Evolutionary conservation across 2,329 filamentous ascomycete species (phyloP).

Genomic region (Bipolaris zeicola): DNA sequence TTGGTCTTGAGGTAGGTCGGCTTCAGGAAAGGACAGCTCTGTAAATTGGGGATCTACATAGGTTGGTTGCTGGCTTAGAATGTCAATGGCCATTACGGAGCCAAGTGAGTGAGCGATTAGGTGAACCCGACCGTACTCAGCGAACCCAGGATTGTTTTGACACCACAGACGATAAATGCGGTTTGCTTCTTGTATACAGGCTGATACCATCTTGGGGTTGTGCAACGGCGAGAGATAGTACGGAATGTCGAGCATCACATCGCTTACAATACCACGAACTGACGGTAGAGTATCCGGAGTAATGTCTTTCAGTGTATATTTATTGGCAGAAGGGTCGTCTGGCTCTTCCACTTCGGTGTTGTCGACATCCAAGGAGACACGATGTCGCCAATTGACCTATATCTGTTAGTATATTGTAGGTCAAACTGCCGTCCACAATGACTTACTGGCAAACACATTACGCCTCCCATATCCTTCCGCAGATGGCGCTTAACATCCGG

Average conservation of each 20-base stretch:
- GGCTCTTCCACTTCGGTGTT: constrained; percentile 57
- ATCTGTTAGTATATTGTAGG: constrained; percentile 15
- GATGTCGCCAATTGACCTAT: constrained; percentile 85
- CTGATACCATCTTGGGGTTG: constrained; percentile 91
- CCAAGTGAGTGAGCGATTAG: constrained; percentile 92
- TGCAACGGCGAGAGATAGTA: constrained; percentile 93
- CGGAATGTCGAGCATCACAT: constrained; percentile 97
- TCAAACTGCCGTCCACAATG: not conserved
- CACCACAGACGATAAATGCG: constrained; percentile 96
- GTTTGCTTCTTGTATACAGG: constrained; percentile 88
- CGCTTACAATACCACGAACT: constrained; percentile 88
- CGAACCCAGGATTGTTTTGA: constrained; percentile 86
- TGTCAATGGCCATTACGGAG: constrained; percentile 91
- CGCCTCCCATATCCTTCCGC: constrained; percentile 77
- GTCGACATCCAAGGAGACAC: constrained; percentile 83
- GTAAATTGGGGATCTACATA: constrained; percentile 57
- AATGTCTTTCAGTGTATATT: constrained; percentile 81
- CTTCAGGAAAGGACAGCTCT: constrained; percentile 45
- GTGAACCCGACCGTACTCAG: constrained; percentile 81
- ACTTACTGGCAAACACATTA: constrained; percentile 82
- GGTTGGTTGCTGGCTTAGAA: constrained; percentile 88
- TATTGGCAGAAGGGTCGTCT: constrained; percentile 63
- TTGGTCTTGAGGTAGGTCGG: constrained; percentile 56
- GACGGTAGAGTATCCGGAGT: constrained; percentile 89
- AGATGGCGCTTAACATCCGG: constrained; percentile 76